Conservation (phyloP, 192 early-diverging fungal genomes). For the Coemansia reversa region DNA sequence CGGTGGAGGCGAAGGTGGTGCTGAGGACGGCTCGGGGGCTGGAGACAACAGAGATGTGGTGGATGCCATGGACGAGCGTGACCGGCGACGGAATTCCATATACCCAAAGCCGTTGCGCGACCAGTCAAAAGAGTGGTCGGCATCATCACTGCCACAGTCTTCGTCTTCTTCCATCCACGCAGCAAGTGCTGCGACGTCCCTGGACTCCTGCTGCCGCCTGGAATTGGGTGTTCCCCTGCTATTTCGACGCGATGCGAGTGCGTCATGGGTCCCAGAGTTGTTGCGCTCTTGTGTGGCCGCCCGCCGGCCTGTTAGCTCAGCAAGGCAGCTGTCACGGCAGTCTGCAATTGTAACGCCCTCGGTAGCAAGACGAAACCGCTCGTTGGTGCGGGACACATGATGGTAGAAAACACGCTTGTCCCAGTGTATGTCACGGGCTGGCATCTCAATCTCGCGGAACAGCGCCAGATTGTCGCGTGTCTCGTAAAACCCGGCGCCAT, state of each 20-base stretch:
- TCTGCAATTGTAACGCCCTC: constrained; percentile 27
- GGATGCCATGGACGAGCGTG: constrained; percentile 17
- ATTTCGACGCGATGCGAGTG: not conserved
- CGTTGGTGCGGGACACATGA: constrained; percentile 29
- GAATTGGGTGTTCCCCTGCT: too few species aligned
- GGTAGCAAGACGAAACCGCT: constrained; percentile 10
- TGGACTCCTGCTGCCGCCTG: constrained; percentile 1
- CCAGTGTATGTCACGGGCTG: constrained; percentile 44
- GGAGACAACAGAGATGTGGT: constrained; percentile 22
- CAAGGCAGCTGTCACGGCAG: constrained; percentile 32
- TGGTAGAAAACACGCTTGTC: constrained; percentile 51
- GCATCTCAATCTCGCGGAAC: constrained; percentile 41
- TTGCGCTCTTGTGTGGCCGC: constrained; percentile 4
- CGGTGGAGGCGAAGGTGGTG: not conserved
- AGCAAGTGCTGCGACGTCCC: constrained; percentile 16
- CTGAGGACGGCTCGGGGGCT: not conserved
- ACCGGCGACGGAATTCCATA: constrained; percentile 48
- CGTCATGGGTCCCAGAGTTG: not conserved
- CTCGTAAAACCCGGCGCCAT: constrained; percentile 34
- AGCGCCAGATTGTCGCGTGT: constrained; percentile 17
- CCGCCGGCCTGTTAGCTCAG: constrained; percentile 23
- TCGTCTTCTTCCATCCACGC: constrained; percentile 33
- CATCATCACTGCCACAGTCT: constrained; percentile 12
- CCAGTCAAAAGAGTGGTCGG: constrained; percentile 41
- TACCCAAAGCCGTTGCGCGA: constrained; percentile 47